Conservation (phyloP, 495 filamentous ascomycete genomes). For the Xylaria scruposa region DNA sequence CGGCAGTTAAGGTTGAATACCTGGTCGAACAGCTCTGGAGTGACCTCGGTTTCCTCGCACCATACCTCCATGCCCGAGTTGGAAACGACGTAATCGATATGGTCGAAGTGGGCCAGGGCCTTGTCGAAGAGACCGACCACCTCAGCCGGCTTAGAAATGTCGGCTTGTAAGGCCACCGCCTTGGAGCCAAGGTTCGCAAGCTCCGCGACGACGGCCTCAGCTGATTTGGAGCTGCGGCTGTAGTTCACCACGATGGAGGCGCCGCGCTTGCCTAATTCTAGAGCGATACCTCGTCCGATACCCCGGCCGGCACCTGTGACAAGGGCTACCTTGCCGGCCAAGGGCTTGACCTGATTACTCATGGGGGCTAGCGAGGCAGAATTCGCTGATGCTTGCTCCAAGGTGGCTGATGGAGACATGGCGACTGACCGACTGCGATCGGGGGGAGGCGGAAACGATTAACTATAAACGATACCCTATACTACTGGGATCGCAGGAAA, state of each 20-base stretch:
- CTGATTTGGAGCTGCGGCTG: constrained; percentile 63
- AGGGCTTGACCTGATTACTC: constrained; percentile 40
- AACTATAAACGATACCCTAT: not conserved
- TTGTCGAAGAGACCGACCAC: constrained; percentile 65
- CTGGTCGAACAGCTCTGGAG: constrained; percentile 75
- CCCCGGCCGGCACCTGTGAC: constrained; percentile 73
- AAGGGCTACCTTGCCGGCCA: constrained; percentile 73
- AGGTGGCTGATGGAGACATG: constrained; percentile 35
- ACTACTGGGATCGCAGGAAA: not conserved
- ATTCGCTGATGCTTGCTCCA: constrained; percentile 14
- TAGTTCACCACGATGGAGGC: constrained; percentile 82
- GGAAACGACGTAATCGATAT: constrained; percentile 75
- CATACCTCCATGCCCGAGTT: constrained; percentile 72
- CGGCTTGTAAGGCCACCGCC: constrained; percentile 74
- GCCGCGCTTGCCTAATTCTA: constrained; percentile 78
- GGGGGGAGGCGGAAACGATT: not conserved
- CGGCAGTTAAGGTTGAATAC: constrained; percentile 81
- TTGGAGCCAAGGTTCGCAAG: constrained; percentile 64
- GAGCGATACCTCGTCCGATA: constrained; percentile 77
- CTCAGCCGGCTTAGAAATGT: constrained; percentile 71
- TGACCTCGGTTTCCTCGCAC: constrained; percentile 72
- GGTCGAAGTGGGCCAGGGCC: constrained; percentile 48
- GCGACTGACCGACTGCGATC: not conserved
- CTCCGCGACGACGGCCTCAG: constrained; percentile 66
- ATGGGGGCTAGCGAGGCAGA: constrained; percentile 23